A percentile compares a stretch with the other conserved stretches of the same genome.
phyloP scores from a whole-genome alignment of 148 eudicot genomes.

The Talinum fruticosum region DNA sequence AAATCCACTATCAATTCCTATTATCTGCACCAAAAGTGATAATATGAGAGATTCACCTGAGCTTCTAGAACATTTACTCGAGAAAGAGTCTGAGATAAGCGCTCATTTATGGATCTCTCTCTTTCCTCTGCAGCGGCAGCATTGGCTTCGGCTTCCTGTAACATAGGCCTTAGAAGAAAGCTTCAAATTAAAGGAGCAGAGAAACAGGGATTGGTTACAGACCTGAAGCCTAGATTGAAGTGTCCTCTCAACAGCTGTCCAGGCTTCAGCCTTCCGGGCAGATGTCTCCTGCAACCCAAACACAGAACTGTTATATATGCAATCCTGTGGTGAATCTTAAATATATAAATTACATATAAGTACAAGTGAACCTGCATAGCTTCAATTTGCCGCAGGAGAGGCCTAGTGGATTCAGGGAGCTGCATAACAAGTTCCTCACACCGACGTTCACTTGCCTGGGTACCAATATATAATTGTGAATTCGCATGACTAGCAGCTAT shows the following conservation, averaged over 20 bases:
- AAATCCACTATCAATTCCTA: background rate
- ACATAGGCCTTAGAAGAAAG: conserved; percentile 18
- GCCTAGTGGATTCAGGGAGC: conserved; percentile 97
- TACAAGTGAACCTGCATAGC: conserved; percentile 75
- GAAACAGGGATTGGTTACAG: conserved; percentile 5
- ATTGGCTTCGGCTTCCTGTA: conserved; percentile 96
- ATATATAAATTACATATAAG: background rate
- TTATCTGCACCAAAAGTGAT: conserved; percentile 14
- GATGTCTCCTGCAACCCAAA: conserved; percentile 67
- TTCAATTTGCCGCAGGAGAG: conserved; percentile 94
- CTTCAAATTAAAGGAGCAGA: conserved; percentile 2
- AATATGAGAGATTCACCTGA: conserved; percentile 52
- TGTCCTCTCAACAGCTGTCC: conserved; percentile 94
- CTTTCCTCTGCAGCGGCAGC: conserved; percentile 92
- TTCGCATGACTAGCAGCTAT: background rate
- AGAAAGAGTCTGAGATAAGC: conserved; percentile 90
- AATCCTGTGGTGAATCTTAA: background rate
- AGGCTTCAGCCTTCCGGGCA: conserved; percentile 80
- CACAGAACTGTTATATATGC: conserved; percentile 14
- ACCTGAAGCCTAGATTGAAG: conserved; percentile 92
- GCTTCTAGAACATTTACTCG: conserved; percentile 96
- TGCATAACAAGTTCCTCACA: conserved; percentile 91
- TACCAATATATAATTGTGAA: conserved; percentile 13
- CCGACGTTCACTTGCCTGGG: conserved; percentile 92
- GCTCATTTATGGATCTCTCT: conserved; percentile 85